Base-by-base conservation (phyloP, 2,329 filamentous ascomycete genomes). In the Exophiala xenobiotica region DNA sequence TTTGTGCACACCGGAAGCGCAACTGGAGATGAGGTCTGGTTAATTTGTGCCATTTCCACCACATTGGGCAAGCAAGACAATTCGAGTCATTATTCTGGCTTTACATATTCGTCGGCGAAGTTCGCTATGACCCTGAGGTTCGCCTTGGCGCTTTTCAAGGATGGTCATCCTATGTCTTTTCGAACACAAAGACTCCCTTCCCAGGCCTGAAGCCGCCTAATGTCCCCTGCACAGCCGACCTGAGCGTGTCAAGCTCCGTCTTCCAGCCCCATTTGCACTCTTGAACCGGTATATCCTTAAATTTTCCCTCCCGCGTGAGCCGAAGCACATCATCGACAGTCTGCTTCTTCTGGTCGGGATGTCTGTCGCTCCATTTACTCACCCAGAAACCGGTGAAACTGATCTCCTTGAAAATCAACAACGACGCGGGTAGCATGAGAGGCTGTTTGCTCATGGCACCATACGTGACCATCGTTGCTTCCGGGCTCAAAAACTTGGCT, bases 331-430 rank as follows among this genome's bases (percentile, higher is more conserved):
- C 88, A 19, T 86, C 80, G n/a, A 97, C 84, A 38, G 90, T 95
- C 65, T 78, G 80, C 66, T 81, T 80, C 74, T 95, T 95, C 53
- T 86, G 83, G 4, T 78, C 76, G 0, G 84, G 80, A 62, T 96
- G 79, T 57, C 78, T 74, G 66, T 91, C 85, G 41, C 87, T 89
- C 92, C 93, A 97, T 54, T 79, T 83, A 65, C 87, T 93, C 19
- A 97, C 83, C 93, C 93, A 99, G 71, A 97, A 99, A 3, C 93
- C 95, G 56, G 88, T 80, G 65, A 96, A 95, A 45, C 82, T 79
- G 46, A 97, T 78, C 62, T 97, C 84, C 70, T 92, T 93, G 75
- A 99, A 99, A 63, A 99, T 99, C 53, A 97, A 75, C 61, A 95
- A 76, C 0, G 87, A 88, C 0, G 91, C 87, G 0, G 92, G 90